Percentiles rank a stretch among this genome's conserved stretches.
phyloP scores from a whole-genome alignment of 2,329 filamentous ascomycete genomes.

The Aspergillus neotritici region DNA sequence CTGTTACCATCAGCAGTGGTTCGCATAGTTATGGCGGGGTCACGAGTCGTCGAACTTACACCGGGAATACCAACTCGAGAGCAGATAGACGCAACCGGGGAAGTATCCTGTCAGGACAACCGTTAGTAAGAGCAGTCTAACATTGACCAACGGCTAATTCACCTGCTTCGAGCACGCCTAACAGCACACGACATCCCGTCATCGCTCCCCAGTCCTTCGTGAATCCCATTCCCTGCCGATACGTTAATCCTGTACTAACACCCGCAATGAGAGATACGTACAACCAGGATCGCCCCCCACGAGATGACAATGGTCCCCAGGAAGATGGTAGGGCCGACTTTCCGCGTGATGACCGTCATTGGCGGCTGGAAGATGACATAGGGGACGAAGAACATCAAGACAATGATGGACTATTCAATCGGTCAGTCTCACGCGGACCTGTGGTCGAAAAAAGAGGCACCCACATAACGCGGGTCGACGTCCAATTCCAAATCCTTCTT shows the following conservation, averaged over 20 bases:
- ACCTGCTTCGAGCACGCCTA: slow-evolving; percentile 26
- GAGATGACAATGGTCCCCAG: slow-evolving; percentile 23
- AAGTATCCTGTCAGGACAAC: slow-evolving; percentile 63
- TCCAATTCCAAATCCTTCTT: slow-evolving; percentile 23
- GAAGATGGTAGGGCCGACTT: slow-evolving; percentile 26
- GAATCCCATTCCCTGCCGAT: slow-evolving; percentile 25
- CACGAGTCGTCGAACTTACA: slow-evolving; percentile 15
- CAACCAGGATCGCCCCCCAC: slow-evolving; percentile 27
- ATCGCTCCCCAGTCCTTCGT: slow-evolving; percentile 25
- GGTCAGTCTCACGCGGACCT: not conserved
- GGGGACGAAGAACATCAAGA: slow-evolving; percentile 31
- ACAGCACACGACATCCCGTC: slow-evolving; percentile 21
- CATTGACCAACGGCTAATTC: not conserved
- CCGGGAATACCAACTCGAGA: slow-evolving; percentile 66
- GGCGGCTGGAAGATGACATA: slow-evolving; percentile 29
- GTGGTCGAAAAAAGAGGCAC: not conserved
- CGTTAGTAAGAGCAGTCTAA: slow-evolving; percentile 46
- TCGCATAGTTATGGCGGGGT: slow-evolving; percentile 6
- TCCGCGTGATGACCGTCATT: slow-evolving; percentile 27
- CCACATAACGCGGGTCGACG: slow-evolving; percentile 24
- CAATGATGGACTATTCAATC: slow-evolving; percentile 23
- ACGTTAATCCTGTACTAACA: slow-evolving; percentile 3
- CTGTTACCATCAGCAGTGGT: slow-evolving; percentile 7
- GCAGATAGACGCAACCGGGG: slow-evolving; percentile 63
- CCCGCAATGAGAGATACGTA: slow-evolving; percentile 4